Evolutionary conservation across 345 rosid genomes (phyloP).

Genomic region (Melastoma malabathricum): DNA sequence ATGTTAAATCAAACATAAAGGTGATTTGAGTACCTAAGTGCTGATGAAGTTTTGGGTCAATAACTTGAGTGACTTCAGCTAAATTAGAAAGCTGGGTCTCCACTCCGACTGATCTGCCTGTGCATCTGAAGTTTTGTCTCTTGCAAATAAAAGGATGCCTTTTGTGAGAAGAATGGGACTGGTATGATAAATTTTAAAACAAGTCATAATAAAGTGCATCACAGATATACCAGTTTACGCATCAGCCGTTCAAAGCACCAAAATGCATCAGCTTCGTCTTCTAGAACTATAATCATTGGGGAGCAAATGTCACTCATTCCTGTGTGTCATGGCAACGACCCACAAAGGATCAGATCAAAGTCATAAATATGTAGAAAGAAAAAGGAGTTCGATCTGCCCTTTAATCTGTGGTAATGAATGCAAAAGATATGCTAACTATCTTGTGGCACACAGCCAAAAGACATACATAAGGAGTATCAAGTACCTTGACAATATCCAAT

Average conservation of each 20-base stretch:
- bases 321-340: slow-evolving; percentile 12
- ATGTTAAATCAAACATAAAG: not conserved
- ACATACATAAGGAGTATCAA: not conserved
- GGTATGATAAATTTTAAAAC: slow-evolving; percentile 1
- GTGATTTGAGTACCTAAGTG: slow-evolving; percentile 50
- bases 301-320: slow-evolving; percentile 99
- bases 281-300: slow-evolving; percentile 91
- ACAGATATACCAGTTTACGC: slow-evolving; percentile 71
- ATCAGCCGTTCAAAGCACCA: slow-evolving; percentile 97
- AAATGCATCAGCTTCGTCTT: slow-evolving; percentile 92
- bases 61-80: slow-evolving; percentile 74
- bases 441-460: not conserved
- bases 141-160: slow-evolving; percentile 12
- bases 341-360: not conserved
- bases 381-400: no score
- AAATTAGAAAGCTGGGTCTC: slow-evolving; percentile 80
- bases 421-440: no score
- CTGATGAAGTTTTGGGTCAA: slow-evolving; percentile 93
- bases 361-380: not conserved
- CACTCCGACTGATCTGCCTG: slow-evolving; percentile 86
- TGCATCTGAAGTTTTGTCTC: slow-evolving; percentile 93
- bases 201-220: not conserved
- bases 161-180: slow-evolving; percentile 6
- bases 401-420: no score
- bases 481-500: slow-evolving; percentile 97